phyloP scores from a whole-genome alignment of 1,284 basidiomycete species.

The Grifola frondosa region DNA sequence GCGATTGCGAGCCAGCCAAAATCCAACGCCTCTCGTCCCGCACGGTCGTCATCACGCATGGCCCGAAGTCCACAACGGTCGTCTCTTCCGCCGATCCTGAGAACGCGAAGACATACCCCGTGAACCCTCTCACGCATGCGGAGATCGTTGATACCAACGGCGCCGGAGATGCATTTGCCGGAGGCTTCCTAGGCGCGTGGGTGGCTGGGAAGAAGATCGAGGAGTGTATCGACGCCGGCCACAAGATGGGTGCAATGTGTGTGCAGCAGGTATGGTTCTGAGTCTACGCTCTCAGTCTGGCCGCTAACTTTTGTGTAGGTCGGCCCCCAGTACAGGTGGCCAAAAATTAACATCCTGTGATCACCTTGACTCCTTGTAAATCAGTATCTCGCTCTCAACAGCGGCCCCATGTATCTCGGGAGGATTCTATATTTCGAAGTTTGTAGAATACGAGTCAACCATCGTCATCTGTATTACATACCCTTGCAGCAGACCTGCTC shows the following conservation, averaged over 20 bases:
- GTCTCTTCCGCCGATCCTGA: slow-evolving; percentile 64
- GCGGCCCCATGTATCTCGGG: slow-evolving; percentile 29
- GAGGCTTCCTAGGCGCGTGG: slow-evolving; percentile 89
- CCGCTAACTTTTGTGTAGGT: slow-evolving; percentile 41
- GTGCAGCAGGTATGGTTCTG: slow-evolving; percentile 69
- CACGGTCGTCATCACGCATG: slow-evolving; percentile 91
- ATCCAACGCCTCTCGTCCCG: slow-evolving; percentile 75
- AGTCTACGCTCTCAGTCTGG: background rate
- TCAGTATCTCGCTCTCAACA: slow-evolving; percentile 42
- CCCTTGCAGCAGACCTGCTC: slow-evolving; percentile 6
- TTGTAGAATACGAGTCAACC: slow-evolving; percentile 31
- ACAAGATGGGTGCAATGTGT: slow-evolving; percentile 88
- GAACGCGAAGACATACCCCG: slow-evolving; percentile 56
- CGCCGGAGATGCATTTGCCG: slow-evolving; percentile 99
- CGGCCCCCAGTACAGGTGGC: slow-evolving; percentile 78
- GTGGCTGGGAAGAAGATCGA: slow-evolving; percentile 81
- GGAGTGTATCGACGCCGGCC: slow-evolving; percentile 83
- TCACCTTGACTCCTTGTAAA: slow-evolving; percentile 5
- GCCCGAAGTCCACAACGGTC: slow-evolving; percentile 79
- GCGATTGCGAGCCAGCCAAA: slow-evolving; percentile 72
- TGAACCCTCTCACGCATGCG: slow-evolving; percentile 61
- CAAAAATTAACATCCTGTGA: slow-evolving; percentile 69
- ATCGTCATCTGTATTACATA: slow-evolving; percentile 26
- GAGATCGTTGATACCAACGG: slow-evolving; percentile 98
- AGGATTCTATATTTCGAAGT: slow-evolving; percentile 19